A percentile compares a stretch with the other conserved stretches of the same genome.
Evolutionary conservation across 2,329 filamentous ascomycete species (phyloP).

Genomic region (Ophiostoma piceae): DNA sequence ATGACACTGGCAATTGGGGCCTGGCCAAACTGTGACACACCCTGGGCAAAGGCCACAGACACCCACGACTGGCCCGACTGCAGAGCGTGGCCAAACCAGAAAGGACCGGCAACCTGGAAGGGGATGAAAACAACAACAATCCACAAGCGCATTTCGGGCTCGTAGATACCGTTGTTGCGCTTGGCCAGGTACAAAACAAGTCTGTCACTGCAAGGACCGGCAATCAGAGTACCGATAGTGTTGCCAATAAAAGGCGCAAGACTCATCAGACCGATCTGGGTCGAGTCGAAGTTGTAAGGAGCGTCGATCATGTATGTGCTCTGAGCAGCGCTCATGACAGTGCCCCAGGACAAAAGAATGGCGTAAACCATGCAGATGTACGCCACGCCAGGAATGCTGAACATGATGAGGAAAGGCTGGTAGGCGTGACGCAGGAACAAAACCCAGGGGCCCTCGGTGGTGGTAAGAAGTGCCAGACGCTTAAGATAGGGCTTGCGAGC

Average conservation of each 20-base stretch:
- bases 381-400: slow-evolving; percentile 21
- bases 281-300: slow-evolving; percentile 37
- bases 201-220: slow-evolving; percentile 35
- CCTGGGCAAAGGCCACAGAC: slow-evolving; percentile 26
- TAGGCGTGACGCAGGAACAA: slow-evolving; percentile 24
- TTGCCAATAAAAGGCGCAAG: slow-evolving; percentile 40
- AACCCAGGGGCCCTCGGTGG: slow-evolving; percentile 18
- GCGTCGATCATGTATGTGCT: slow-evolving; percentile 28
- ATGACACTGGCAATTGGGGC: slow-evolving; percentile 21
- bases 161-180: slow-evolving; percentile 40
- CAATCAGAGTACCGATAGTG: slow-evolving; percentile 34
- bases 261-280: slow-evolving; percentile 37
- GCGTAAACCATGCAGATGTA: slow-evolving; percentile 23
- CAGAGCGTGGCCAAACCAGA: slow-evolving; percentile 36
- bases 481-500: slow-evolving; percentile 20
- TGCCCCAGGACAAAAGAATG: slow-evolving; percentile 16
- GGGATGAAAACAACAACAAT: slow-evolving; percentile 33
- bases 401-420: slow-evolving; percentile 24
- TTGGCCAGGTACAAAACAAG: slow-evolving; percentile 37
- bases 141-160: slow-evolving; percentile 41
- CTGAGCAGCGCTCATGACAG: slow-evolving; percentile 15
- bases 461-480: slow-evolving; percentile 12
- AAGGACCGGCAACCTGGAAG: slow-evolving; percentile 32
- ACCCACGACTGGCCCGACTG: slow-evolving; percentile 27
- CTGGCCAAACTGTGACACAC: slow-evolving; percentile 24